Percentiles rank a stretch among this genome's conserved stretches.
Conservation (phyloP, 345 rosid species). For the Balakata baccata region DNA sequence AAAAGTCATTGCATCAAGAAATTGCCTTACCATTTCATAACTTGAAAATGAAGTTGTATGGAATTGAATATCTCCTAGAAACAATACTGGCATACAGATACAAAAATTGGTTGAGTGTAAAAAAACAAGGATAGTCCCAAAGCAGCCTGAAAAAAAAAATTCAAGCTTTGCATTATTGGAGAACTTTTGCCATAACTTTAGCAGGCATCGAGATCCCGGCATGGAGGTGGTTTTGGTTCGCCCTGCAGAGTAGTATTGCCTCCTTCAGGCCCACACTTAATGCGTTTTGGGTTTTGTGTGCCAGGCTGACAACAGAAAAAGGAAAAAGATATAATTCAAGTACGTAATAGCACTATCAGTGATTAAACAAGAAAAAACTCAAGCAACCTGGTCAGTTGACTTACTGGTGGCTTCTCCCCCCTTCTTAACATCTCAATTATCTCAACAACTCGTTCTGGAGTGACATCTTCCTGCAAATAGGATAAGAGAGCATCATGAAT, state of each 20-base stretch:
- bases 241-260: constrained; percentile 75
- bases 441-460: constrained; percentile 85
- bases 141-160: constrained; percentile 20
- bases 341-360: neutral
- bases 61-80: constrained; percentile 23
- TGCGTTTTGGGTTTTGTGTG: constrained; percentile 85
- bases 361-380: neutral
- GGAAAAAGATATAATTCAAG: constrained; percentile 2
- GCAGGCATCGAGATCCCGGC: constrained; percentile 93
- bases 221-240: constrained; percentile 84
- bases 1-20: neutral
- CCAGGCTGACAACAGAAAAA: constrained; percentile 52
- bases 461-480: constrained; percentile 79
- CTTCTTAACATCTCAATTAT: constrained; percentile 77
- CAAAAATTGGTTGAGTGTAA: constrained; percentile 19
- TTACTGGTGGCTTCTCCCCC: constrained; percentile 92
- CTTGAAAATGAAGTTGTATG: constrained; percentile 20
- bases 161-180: constrained; percentile 25
- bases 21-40: constrained; percentile 11
- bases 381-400: constrained; percentile 15
- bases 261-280: constrained; percentile 87
- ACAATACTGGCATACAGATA: constrained; percentile 23
- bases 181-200: constrained; percentile 30
- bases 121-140: constrained; percentile 20
- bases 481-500: constrained; percentile 17